Evolutionary conservation across 2,329 filamentous ascomycete genomes (phyloP).

Genomic region (Dothiorella sarmentorum): DNA sequence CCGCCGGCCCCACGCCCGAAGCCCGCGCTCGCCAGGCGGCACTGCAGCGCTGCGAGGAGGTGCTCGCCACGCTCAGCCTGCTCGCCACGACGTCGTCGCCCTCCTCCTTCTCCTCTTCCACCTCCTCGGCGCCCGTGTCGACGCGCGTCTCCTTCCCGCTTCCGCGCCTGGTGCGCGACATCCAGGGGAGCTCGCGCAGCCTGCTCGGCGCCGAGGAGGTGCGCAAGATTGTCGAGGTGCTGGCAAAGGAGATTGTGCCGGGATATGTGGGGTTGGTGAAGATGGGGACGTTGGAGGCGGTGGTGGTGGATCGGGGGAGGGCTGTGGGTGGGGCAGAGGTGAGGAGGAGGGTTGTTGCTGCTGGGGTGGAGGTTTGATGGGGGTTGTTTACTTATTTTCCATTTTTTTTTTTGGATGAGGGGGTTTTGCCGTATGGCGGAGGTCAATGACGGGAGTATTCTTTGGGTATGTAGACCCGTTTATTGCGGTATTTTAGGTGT

Average conservation of each 20-base stretch:
- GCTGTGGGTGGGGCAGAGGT: constrained; percentile 33
- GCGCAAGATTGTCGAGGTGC: constrained; percentile 40
- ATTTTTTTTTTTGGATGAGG: too few species aligned
- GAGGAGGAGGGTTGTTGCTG: constrained; percentile 28
- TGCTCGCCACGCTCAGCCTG: constrained; percentile 42
- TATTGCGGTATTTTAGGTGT: too few species aligned
- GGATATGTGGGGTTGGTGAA: constrained; percentile 41
- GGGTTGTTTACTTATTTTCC: too few species aligned
- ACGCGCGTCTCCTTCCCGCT: constrained; percentile 44
- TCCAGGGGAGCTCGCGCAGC: constrained; percentile 45
- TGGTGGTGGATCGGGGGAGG: constrained; percentile 38
- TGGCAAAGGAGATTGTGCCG: constrained; percentile 43
- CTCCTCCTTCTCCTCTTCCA: too few species aligned
- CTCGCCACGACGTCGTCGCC: constrained; percentile 39
- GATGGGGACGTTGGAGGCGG: constrained; percentile 40
- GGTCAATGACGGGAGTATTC: too few species aligned
- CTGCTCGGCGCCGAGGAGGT: constrained; percentile 46
- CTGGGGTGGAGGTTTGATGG: background rate
- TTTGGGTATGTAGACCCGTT: too few species aligned
- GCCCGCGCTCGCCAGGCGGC: constrained; percentile 46
- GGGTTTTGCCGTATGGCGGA: too few species aligned
- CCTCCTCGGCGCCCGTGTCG: background rate
- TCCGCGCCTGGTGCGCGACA: constrained; percentile 38
- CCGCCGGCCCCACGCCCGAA: constrained; percentile 39
- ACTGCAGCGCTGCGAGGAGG: constrained; percentile 46